Base-by-base conservation (phyloP, 2,329 filamentous ascomycete species). In the Pseudocercospora pini-densiflorae region DNA sequence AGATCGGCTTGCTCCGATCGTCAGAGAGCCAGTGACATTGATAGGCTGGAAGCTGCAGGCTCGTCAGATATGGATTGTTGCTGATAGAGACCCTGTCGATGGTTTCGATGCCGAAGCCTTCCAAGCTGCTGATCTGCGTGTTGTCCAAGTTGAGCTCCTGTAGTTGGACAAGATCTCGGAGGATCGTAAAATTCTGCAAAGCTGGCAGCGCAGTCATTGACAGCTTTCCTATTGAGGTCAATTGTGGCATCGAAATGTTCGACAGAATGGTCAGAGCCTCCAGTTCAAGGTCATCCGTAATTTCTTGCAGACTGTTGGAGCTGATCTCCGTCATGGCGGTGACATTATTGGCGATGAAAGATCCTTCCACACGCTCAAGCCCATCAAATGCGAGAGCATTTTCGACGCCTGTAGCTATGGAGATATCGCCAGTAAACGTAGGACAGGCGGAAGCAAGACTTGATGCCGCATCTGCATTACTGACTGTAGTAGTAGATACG, bases 101-200 rank as follows among this genome's bases (percentile, higher is more conserved):
- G 21, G 53, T 57, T 57, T 57, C 24, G 5, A 57, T 57, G 53
- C 53, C 31, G 53, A 57, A 57, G 24, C 53, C 53, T 6, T 57
- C 53, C 14, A 57, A n/a, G 8, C 21, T 27, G 53, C 19, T 36
- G n/a, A 36, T 43, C 19, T 43, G 31, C 36, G 55, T 59, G 55
- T 43, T 59, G 31, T 59, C 55, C 10, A 59, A 21, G 5, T 12
- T 21, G 23, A 57, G 27, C 21, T 21, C 24, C 5, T 9, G 21
- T 10, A 57, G 21, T 16, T 27, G 24, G 19, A 14, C 21, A 9
- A 57, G 53, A 33, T 27, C 31, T 19, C 53, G 53, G 1, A 57
- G 27, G 53, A 57, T 31, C 2, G 24, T 57, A 27, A 57, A 33
- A 9, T 57, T 33, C 31, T 57, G 24, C 31, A 31, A 27, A 9